phyloP scores from a whole-genome alignment of 768 basidiomycete genomes.

The Russula vinacea region DNA sequence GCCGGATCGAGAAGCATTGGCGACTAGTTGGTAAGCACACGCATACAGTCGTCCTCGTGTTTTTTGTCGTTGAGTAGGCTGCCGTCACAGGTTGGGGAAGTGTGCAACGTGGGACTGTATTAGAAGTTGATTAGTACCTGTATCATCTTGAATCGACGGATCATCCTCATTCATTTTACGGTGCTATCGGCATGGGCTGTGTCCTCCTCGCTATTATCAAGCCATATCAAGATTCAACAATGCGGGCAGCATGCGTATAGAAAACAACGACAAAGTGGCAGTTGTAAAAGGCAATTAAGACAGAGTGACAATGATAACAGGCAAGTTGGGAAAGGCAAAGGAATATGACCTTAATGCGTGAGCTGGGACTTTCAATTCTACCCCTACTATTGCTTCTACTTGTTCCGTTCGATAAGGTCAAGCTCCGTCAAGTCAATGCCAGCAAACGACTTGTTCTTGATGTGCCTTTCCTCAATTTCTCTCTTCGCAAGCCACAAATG shows the following conservation, averaged over 20 bases:
- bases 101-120: constrained; percentile 77
- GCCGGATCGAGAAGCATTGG: constrained; percentile 98
- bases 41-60: neutral
- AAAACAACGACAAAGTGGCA: neutral
- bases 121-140: constrained; percentile 66
- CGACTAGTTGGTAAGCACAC: constrained; percentile 81
- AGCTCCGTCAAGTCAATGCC: constrained; percentile 65
- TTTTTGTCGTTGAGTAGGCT: neutral
- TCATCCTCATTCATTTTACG: neutral
- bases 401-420: constrained; percentile 48
- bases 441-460: constrained; percentile 69
- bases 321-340: no score
- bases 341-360: neutral
- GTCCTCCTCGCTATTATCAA: neutral
- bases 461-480: constrained; percentile 63
- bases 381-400: neutral
- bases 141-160: neutral
- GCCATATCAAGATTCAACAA: neutral
- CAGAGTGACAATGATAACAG: neutral
- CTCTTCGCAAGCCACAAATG: constrained; percentile 69
- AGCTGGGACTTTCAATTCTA: neutral
- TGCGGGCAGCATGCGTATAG: neutral
- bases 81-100: constrained; percentile 60
- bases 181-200: neutral
- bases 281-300: neutral